Evolutionary conservation across 306 rosid genomes (phyloP).

Genomic region (Sesbania bispinosa): DNA sequence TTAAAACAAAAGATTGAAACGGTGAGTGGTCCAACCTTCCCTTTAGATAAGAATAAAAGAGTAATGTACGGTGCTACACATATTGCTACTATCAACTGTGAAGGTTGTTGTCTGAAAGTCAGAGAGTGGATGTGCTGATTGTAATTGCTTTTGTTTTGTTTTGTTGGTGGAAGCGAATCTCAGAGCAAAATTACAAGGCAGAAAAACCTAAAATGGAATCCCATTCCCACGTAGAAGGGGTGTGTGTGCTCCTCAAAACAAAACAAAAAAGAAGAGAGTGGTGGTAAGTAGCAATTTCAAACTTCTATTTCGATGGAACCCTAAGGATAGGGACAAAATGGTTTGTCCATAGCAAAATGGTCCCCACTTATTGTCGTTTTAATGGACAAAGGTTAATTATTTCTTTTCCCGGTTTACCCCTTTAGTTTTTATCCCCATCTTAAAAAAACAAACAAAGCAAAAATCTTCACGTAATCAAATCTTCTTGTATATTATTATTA

Average conservation of each 20-base stretch:
- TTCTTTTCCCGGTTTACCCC: not conserved
- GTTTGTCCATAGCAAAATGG: conserved; percentile 1
- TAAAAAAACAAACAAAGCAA: too few species aligned
- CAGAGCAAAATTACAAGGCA: not conserved
- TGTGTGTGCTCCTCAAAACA: not conserved
- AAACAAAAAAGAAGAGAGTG: not conserved
- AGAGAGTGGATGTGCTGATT: not conserved
- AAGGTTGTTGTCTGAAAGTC: not conserved
- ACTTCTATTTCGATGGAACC: not conserved
- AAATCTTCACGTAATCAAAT: not conserved
- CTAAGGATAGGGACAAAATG: not conserved
- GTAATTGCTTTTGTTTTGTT: not conserved
- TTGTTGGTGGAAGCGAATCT: not conserved
- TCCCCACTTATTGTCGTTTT: not conserved
- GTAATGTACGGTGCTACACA: not conserved
- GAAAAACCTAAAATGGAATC: not conserved
- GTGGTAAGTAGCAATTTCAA: not conserved
- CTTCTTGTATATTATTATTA: not conserved
- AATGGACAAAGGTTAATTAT: not conserved
- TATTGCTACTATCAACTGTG: not conserved
- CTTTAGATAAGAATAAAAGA: not conserved
- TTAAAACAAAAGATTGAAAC: too few species aligned
- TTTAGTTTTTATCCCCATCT: not conserved
- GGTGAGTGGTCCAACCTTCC: not conserved
- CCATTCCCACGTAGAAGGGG: not conserved